A percentile compares a stretch with the other conserved stretches of the same genome.
These are phyloP conservation scores for Pholiota molesta DNA, from an alignment of 768 basidiomycete species.

Conservation along the genomic window DNA sequence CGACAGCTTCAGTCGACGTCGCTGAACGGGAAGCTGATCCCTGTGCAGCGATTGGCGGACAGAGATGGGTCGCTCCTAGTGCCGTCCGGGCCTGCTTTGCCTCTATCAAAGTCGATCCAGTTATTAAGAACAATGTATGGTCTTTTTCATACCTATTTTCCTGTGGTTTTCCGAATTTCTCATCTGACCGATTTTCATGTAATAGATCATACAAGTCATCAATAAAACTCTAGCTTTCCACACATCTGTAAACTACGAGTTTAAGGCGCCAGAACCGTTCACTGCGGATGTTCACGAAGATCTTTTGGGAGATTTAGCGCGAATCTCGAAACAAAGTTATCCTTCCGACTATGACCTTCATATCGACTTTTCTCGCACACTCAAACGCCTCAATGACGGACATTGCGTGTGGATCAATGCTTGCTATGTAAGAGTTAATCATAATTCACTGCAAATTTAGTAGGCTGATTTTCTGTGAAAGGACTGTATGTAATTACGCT, in stretches of 20 bases:
- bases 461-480: constrained; percentile 4
- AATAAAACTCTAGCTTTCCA: constrained; percentile 66
- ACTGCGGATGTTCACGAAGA: constrained; percentile 59
- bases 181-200: not conserved
- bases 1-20: constrained; percentile 4
- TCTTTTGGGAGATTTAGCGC: constrained; percentile 50
- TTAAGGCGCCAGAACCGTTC: constrained; percentile 56
- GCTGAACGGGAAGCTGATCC: constrained; percentile 38
- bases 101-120: constrained; percentile 50
- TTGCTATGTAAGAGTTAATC: constrained; percentile 41
- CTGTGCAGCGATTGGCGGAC: constrained; percentile 54
- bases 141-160: not conserved
- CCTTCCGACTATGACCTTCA: constrained; percentile 58
- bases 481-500: constrained; percentile 39
- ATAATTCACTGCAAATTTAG: not conserved
- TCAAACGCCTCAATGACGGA: constrained; percentile 61
- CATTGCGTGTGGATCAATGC: constrained; percentile 58
- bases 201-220: constrained; percentile 59
- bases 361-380: constrained; percentile 54
- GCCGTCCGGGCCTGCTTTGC: constrained; percentile 55
- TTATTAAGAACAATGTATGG: constrained; percentile 55
- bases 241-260: constrained; percentile 63
- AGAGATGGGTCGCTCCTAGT: constrained; percentile 58
- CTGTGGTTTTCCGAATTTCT: not conserved
- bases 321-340: constrained; percentile 48